phyloP scores from a whole-genome alignment of 176 grass and related monocot species.

The Thinopyrum elongatum region DNA sequence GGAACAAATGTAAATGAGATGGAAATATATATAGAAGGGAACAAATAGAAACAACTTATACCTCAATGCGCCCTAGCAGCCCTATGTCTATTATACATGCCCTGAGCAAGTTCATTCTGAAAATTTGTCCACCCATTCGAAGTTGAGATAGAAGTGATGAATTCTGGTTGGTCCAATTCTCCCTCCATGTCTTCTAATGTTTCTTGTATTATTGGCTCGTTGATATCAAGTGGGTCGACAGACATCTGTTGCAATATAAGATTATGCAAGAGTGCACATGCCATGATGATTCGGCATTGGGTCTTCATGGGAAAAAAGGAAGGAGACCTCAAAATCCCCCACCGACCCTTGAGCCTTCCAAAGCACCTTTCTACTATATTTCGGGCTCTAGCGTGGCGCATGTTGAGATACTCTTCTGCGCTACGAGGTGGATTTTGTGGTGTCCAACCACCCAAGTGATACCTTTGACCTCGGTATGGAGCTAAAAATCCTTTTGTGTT shows the following conservation, averaged over 20 bases:
- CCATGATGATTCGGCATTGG: neutral
- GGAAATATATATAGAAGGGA: no score
- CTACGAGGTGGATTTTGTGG: neutral
- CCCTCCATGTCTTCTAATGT: neutral
- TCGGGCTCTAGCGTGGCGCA: neutral
- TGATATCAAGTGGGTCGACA: neutral
- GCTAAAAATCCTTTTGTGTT: no score
- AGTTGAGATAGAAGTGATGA: neutral
- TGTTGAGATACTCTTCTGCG: no score
- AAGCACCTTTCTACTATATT: neutral
- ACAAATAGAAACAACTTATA: no score
- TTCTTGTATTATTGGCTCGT: neutral
- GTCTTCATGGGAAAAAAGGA: neutral
- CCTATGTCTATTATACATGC: neutral
- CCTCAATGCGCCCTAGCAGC: no score
- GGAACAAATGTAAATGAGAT: no score
- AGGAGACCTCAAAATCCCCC: no score
- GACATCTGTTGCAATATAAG: constrained; percentile 7
- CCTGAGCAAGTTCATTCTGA: neutral
- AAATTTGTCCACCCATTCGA: constrained; percentile 2
- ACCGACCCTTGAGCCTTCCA: neutral
- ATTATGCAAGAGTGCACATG: constrained; percentile 2
- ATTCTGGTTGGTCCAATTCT: neutral
- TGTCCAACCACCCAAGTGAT: no score
- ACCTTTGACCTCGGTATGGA: no score